Base-by-base conservation (phyloP, 1,284 basidiomycete species). In the Cryptococcus sp. region DNA sequence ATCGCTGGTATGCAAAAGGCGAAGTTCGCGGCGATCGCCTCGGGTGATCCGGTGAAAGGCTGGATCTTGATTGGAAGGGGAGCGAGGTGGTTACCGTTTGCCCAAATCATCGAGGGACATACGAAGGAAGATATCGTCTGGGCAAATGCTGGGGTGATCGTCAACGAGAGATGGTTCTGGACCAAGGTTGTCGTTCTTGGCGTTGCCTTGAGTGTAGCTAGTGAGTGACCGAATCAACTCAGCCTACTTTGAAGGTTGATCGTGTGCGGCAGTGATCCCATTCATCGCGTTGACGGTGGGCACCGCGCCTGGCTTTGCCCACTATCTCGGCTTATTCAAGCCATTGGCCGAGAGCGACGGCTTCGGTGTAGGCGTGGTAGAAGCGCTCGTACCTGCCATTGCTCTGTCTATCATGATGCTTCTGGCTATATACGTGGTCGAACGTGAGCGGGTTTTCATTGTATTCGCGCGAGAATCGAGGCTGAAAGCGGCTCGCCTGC, bases 61-160 rank as follows among this genome's bases (percentile, higher is more conserved):
- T 91, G 88, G 88, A 72, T 92, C 46, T 76, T 91, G 66, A 82
- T 90, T 38, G 89, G 89, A 3, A 81, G 84, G 22, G 88, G 88
- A 0, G 71, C 90, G 56, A 75, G 84, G 53, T 83, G 83, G 64
- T 73, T 91, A n/a, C 85, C 84, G 15, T 84, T 84, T 1, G 78
- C 88, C 4, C 78, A 88, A 69, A 75, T 87, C 35, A 88, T 92
- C 27, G 85, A 88, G 66, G 89, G 89, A 1, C 79, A 86, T 47
- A 86, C 87, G 15, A 89, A 88, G 73, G 89, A 91, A 67, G 89
- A 91, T 70, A 84, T 92, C 31, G 75, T 87, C 52, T 92, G 89
- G 89, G 84, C 86, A 60, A 85, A 89, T 50, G 76, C 91, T 20
- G 88, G 89, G 65, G 80, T 82, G 60, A 83, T 79, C 23, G 59